Percentiles rank a stretch among this genome's conserved stretches.
Conservation (phyloP, 768 basidiomycete species). For the Nidularia sp. region DNA sequence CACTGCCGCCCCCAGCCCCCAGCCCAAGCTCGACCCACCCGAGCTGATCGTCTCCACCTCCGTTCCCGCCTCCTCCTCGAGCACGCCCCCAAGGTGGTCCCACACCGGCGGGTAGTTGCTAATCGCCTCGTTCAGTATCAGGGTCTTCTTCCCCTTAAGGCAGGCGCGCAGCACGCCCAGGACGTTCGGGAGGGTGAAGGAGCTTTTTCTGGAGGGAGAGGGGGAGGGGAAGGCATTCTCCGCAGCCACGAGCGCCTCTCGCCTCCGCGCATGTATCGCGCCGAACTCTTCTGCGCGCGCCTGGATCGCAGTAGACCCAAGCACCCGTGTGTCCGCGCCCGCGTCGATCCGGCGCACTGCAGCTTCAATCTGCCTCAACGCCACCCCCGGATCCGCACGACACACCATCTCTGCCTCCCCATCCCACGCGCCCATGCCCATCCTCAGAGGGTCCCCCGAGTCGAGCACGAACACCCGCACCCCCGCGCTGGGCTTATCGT, state of each 20-base stretch:
- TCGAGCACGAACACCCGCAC: conserved; percentile 60
- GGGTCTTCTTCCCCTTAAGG: conserved; percentile 30
- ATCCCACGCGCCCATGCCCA: conserved; percentile 43
- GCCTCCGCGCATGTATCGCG: not conserved
- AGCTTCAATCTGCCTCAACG: conserved; percentile 44
- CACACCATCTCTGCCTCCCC: conserved; percentile 55
- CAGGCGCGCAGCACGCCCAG: conserved; percentile 41
- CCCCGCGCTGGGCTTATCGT: conserved; percentile 34
- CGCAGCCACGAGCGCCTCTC: not conserved
- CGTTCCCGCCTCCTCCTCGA: conserved; percentile 64
- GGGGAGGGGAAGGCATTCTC: not conserved
- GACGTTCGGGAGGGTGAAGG: conserved; percentile 42
- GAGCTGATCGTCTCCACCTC: conserved; percentile 56
- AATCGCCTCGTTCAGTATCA: conserved; percentile 63
- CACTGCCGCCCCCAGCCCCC: conserved; percentile 62
- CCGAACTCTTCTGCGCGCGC: not conserved
- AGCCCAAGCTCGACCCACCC: conserved; percentile 67
- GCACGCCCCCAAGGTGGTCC: conserved; percentile 54
- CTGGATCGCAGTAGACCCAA: conserved; percentile 3
- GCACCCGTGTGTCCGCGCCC: conserved; percentile 4
- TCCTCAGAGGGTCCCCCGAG: conserved; percentile 58
- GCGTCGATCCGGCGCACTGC: conserved; percentile 21
- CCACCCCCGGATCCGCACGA: conserved; percentile 49
- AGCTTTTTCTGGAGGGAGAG: not conserved
- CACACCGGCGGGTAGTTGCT: conserved; percentile 52